These are phyloP conservation scores for Aspergillus panamensis DNA, from an alignment of 495 filamentous ascomycete genomes.

Conservation along the genomic window DNA sequence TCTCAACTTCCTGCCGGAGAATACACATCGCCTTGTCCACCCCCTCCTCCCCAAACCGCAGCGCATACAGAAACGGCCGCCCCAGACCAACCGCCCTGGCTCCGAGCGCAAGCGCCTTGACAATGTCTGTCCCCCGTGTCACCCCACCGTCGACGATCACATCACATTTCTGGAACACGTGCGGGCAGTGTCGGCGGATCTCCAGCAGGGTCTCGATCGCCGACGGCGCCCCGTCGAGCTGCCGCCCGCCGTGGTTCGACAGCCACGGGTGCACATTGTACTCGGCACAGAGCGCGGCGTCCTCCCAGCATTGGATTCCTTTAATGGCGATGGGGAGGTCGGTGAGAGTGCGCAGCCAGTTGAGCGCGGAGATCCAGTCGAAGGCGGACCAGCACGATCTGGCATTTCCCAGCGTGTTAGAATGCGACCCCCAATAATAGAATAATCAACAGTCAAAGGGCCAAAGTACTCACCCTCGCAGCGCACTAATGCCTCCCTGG, in stretches of 20 bases:
- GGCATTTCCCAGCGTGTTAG: conserved; percentile 52
- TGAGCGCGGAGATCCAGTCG: conserved; percentile 65
- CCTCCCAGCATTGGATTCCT: conserved; percentile 84
- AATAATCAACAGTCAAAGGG: background rate
- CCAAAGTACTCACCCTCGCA: background rate
- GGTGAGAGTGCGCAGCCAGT: conserved; percentile 72
- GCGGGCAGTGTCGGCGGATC: conserved; percentile 6
- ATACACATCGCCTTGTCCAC: background rate
- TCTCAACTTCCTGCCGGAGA: background rate
- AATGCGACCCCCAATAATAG: too few relatives aligned
- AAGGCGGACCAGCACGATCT: conserved; percentile 78
- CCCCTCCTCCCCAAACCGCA: conserved; percentile 8
- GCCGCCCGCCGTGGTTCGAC: conserved; percentile 16
- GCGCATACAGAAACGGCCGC: conserved; percentile 31
- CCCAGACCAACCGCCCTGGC: conserved; percentile 6
- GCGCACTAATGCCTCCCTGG: background rate
- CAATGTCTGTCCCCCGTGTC: conserved; percentile 7
- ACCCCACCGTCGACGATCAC: conserved; percentile 15
- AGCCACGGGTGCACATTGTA: conserved; percentile 23
- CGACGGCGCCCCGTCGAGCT: background rate
- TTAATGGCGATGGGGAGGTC: conserved; percentile 85
- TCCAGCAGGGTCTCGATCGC: conserved; percentile 1
- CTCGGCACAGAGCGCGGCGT: conserved; percentile 54
- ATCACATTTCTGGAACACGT: conserved; percentile 1
- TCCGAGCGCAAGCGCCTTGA: conserved; percentile 12